These are phyloP conservation scores for Jamesozyma lodderae DNA, from an alignment of 805 yeast species.

Conservation along the genomic window DNA sequence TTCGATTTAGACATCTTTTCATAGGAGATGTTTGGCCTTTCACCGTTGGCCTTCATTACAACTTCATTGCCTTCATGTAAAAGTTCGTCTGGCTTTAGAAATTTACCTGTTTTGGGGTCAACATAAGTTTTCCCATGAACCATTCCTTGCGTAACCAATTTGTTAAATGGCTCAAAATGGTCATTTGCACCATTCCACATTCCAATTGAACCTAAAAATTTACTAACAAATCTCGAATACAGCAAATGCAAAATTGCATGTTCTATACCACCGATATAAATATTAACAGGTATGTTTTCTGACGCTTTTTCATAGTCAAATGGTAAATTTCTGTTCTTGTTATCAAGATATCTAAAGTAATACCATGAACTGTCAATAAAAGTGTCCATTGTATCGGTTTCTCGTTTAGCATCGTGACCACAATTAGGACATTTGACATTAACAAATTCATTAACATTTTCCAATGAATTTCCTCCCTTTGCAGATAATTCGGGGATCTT, in stretches of 20 bases:
- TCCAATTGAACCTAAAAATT: conserved; percentile 61
- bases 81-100: conserved; percentile 71
- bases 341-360: conserved; percentile 73
- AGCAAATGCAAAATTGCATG: conserved; percentile 90
- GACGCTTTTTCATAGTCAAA: conserved; percentile 46
- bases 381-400: conserved; percentile 97
- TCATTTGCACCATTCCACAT: conserved; percentile 47
- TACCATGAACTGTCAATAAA: conserved; percentile 98
- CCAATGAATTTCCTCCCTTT: conserved; percentile 58
- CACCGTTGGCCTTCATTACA: conserved; percentile 41
- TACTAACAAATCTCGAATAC: conserved; percentile 78
- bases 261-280: conserved; percentile 91
- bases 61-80: conserved; percentile 36
- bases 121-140: conserved; percentile 83
- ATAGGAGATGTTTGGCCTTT: conserved; percentile 45
- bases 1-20: conserved; percentile 98
- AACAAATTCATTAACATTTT: conserved; percentile 56
- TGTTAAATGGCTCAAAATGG: conserved; percentile 72
- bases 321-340: conserved; percentile 48
- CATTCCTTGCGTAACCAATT: conserved; percentile 92
- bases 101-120: conserved; percentile 65
- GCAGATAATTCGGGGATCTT: conserved; percentile 40
- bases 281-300: conserved; percentile 68
- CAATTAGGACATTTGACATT: conserved; percentile 77
- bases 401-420: conserved; percentile 63